phyloP scores from a whole-genome alignment of 768 basidiomycete genomes.

The Kwoniella shandongensis region DNA sequence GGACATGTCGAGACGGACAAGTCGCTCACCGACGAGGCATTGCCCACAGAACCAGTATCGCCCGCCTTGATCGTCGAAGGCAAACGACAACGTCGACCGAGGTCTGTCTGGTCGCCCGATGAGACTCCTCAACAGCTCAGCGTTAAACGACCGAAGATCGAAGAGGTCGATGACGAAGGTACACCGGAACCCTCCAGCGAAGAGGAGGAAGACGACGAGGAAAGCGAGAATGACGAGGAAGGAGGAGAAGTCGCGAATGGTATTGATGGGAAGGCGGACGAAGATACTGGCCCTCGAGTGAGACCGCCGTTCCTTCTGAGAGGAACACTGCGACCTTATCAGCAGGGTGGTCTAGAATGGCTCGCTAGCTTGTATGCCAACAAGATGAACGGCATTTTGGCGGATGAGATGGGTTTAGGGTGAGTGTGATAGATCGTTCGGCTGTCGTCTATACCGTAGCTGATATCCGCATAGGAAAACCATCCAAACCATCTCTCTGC shows the following conservation, averaged over 20 bases:
- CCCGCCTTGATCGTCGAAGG: slow-evolving; percentile 28
- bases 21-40: slow-evolving; percentile 30
- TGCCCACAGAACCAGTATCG: slow-evolving; percentile 1
- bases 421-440: no score
- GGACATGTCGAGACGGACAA: slow-evolving; percentile 14
- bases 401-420: slow-evolving; percentile 95
- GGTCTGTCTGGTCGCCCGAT: slow-evolving; percentile 44
- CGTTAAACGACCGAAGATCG: slow-evolving; percentile 29
- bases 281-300: slow-evolving; percentile 27
- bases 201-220: slow-evolving; percentile 19
- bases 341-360: slow-evolving; percentile 58
- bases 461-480: slow-evolving; percentile 50
- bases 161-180: slow-evolving; percentile 27
- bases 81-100: slow-evolving; percentile 37
- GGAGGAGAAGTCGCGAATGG: slow-evolving; percentile 27
- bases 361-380: slow-evolving; percentile 56
- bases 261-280: slow-evolving; percentile 3
- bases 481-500: slow-evolving; percentile 55
- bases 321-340: slow-evolving; percentile 57
- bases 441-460: background rate
- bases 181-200: slow-evolving; percentile 10
- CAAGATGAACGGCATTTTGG: slow-evolving; percentile 58
- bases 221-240: slow-evolving; percentile 19
- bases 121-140: slow-evolving; percentile 23
- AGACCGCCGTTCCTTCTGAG: slow-evolving; percentile 56